Percentiles rank a stretch among this genome's conserved stretches.
phyloP scores from a whole-genome alignment of 805 yeast genomes.

The Blastobotrys terrestris region DNA sequence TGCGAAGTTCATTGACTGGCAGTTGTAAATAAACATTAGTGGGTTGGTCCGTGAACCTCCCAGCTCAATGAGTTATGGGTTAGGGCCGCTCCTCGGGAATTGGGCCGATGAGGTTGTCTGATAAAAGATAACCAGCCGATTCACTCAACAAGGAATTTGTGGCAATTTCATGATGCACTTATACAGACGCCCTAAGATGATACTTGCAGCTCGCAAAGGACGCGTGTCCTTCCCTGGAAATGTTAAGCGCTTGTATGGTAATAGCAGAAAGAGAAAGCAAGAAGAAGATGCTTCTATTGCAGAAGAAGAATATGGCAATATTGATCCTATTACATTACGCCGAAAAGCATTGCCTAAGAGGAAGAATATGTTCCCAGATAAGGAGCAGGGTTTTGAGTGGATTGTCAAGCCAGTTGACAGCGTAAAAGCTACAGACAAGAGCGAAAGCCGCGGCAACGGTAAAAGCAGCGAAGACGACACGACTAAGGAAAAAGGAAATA shows the following conservation, averaged over 20 bases:
- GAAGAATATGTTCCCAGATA: background rate
- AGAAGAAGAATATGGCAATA: background rate
- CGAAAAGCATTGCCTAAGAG: background rate
- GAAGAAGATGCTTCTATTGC: background rate
- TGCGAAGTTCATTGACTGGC: too few species aligned
- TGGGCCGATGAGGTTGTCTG: background rate
- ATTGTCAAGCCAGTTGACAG: background rate
- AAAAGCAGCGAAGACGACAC: too few species aligned
- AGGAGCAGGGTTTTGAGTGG: background rate
- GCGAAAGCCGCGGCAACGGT: background rate
- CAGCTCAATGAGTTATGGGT: too few species aligned
- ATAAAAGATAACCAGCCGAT: background rate
- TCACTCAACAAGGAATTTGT: too few species aligned
- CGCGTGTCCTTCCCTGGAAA: background rate
- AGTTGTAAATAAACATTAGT: too few species aligned
- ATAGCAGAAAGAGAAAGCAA: background rate
- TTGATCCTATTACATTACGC: background rate
- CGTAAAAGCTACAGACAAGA: background rate
- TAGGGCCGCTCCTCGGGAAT: background rate
- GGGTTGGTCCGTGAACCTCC: too few species aligned
- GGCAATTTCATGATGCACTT: background rate
- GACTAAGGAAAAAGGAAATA: too few species aligned
- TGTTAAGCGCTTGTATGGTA: background rate
- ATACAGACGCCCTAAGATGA: background rate
- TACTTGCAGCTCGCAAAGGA: background rate